Evolutionary conservation across 306 rosid genomes (phyloP), one percentile per base, ranked within the genome.

Genomic region (Quercus engelmannii): DNA sequence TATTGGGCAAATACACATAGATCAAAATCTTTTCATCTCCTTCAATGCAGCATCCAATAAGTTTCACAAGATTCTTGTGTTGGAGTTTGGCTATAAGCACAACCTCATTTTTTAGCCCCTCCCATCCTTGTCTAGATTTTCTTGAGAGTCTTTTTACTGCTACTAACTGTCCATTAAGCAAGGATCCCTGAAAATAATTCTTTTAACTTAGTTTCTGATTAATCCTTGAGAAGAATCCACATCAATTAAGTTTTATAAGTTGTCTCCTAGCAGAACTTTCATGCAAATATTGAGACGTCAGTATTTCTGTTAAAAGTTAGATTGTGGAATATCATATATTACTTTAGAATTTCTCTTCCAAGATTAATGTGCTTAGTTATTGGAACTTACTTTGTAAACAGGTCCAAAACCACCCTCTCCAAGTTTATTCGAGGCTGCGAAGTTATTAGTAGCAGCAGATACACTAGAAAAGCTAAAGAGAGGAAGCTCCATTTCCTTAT

Each of bases 361-460:
- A 46, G 52, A 46, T 46, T 3, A 2, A 46, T 46, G 52, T 46
- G 52, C 52, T 46, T 10, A 2, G 73, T n/a, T 61, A 4, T 12
- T 68, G 33, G 13, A 71, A 38, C 7, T 5, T 80, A 18, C 87
- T 84, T 80, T 84, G 54, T 80, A 80, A 68, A 84, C 85, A 11
- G 82, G 87, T 76, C 85, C 87, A 80, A 84, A 84, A 21, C 87
- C 87, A 41, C 85, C 85, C 69, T 84, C 87, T 1, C 87, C 87
- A 17, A 77, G 87, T 30, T 80, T 84, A 61, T 80, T 84, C 73
- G 18, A 15, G 8, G 31, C 31, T 33, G 77, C 51, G 14, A 84
- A 80, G 28, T 73, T 68, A 77, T 84, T 38, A 5, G 41, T 4
- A 0, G 76, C 43, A 1, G 43, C 9, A 35, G 9, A 35, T 35